A percentile compares a stretch with the other conserved stretches of the same genome.
Evolutionary conservation across 2,329 filamentous ascomycete species (phyloP).

Genomic region (Epichloe hybrida): DNA sequence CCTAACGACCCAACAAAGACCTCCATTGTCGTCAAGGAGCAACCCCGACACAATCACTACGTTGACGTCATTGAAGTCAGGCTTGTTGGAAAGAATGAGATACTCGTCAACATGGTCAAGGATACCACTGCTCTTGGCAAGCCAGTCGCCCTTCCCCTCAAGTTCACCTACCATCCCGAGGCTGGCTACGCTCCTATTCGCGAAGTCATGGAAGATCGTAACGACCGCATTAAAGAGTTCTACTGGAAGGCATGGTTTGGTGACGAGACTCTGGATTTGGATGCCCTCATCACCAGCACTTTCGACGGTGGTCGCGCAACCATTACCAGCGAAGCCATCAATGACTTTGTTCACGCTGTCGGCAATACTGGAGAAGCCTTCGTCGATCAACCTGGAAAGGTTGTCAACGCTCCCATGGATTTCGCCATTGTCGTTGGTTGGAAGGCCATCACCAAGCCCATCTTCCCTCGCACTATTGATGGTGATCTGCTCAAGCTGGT

Average conservation of each 20-base stretch:
- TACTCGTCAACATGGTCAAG: conserved; percentile 83
- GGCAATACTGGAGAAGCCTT: conserved; percentile 97
- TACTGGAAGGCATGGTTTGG: conserved; percentile 99
- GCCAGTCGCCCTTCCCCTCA: conserved; percentile 69
- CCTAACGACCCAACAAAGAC: conserved; percentile 76
- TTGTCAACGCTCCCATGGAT: conserved; percentile 94
- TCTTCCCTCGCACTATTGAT: conserved; percentile 93
- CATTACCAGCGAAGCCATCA: conserved; percentile 85
- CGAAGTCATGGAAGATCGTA: conserved; percentile 90
- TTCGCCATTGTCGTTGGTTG: conserved; percentile 96
- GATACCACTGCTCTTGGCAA: conserved; percentile 76
- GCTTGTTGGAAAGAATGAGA: conserved; percentile 61
- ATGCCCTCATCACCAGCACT: conserved; percentile 69
- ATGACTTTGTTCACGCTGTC: conserved; percentile 97
- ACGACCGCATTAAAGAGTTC: conserved; percentile 98
- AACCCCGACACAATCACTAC: conserved; percentile 72
- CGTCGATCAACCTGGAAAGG: conserved; percentile 87
- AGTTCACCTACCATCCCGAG: conserved; percentile 89
- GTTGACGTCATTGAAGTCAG: conserved; percentile 80
- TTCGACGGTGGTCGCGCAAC: conserved; percentile 83
- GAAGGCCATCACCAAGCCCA: conserved; percentile 99
- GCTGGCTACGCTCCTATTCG: conserved; percentile 94
- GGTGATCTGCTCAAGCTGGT: conserved; percentile 93
- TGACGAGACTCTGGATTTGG: conserved; percentile 67
- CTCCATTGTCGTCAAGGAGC: conserved; percentile 74